Conservation (phyloP, 2,329 filamentous ascomycete genomes). For the Pestalotiopsis sp. region DNA sequence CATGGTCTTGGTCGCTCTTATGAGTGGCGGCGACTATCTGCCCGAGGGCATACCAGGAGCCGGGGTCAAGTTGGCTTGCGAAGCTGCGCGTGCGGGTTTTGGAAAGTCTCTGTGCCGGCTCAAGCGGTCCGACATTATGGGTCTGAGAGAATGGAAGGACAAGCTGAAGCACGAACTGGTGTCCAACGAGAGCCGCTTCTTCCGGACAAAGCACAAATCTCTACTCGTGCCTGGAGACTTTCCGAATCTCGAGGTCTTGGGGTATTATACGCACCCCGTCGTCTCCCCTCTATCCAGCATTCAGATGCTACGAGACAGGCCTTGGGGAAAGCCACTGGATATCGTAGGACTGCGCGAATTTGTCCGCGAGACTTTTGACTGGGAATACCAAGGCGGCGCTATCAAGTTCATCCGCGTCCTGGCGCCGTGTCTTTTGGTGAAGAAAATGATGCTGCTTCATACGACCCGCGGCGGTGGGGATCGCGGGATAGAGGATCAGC, state of each 20-base stretch:
- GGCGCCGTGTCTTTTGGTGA: conserved; percentile 73
- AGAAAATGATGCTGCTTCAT: conserved; percentile 52
- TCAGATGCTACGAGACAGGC: conserved; percentile 53
- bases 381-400: conserved; percentile 77
- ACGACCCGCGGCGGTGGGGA: conserved; percentile 27
- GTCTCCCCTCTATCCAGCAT: conserved; percentile 68
- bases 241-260: conserved; percentile 75
- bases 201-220: conserved; percentile 74
- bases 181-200: conserved; percentile 83
- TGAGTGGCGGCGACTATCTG: conserved; percentile 94
- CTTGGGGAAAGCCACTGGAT: conserved; percentile 68
- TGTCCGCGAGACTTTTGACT: conserved; percentile 80
- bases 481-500: conserved; percentile 34
- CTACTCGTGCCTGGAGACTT: conserved; percentile 80
- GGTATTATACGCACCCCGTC: conserved; percentile 86
- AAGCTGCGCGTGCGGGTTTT: conserved; percentile 87
- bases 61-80: conserved; percentile 84
- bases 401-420: conserved; percentile 83
- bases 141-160: conserved; percentile 71
- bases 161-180: conserved; percentile 73
- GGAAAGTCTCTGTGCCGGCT: conserved; percentile 74
- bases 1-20: conserved; percentile 91
- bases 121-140: conserved; percentile 58
- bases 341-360: conserved; percentile 72
- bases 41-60: conserved; percentile 87